Percentiles rank a stretch among this genome's conserved stretches.
Evolutionary conservation across 1,284 basidiomycete species (phyloP).

Genomic region (Volvariella volvacea): DNA sequence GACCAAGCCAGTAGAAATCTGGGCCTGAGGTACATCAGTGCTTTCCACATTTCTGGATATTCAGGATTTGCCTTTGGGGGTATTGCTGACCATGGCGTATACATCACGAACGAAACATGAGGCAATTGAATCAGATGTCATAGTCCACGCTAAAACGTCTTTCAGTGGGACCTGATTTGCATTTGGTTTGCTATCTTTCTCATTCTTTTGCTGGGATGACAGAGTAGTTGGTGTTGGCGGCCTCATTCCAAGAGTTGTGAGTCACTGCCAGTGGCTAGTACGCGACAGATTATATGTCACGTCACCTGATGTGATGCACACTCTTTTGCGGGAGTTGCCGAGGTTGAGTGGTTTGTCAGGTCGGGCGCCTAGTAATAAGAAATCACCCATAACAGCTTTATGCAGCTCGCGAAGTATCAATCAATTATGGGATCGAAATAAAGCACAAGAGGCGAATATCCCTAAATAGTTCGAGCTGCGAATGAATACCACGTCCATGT

Average conservation of each 20-base stretch:
- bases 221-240: neutral
- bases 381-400: no score
- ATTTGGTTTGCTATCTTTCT: neutral
- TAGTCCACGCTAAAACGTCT: conserved; percentile 53
- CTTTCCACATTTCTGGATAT: conserved; percentile 10
- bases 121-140: conserved; percentile 50
- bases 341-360: no score
- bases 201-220: neutral
- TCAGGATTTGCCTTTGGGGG: conserved; percentile 25
- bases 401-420: no score
- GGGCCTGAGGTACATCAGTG: conserved; percentile 18
- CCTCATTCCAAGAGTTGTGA: neutral
- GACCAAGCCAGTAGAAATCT: conserved; percentile 66
- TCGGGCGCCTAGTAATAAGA: no score
- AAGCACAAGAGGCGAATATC: no score
- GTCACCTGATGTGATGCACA: neutral
- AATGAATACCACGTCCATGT: no score
- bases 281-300: neutral
- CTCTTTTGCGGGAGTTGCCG: neutral
- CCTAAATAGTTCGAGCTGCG: no score
- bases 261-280: neutral
- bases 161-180: neutral
- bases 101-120: conserved; percentile 59
- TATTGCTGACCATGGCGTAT: conserved; percentile 41
- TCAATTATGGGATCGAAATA: no score